phyloP scores from a whole-genome alignment of 257 asterid species.

The Voacanga thouarsii region DNA sequence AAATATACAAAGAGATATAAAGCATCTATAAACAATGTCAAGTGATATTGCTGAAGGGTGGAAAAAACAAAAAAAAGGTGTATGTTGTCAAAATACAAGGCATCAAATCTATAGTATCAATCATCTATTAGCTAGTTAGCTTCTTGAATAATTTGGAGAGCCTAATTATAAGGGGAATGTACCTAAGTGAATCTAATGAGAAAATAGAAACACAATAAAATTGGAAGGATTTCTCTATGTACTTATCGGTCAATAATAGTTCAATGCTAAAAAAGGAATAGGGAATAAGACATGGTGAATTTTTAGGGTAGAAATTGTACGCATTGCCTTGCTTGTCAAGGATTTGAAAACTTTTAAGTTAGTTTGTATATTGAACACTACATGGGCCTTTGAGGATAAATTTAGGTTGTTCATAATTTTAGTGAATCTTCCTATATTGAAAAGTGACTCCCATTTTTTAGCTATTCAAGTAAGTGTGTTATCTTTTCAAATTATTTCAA shows the following conservation, averaged over 20 bases:
- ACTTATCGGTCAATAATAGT: not conserved
- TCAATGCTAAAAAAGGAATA: not conserved
- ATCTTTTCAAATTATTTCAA: too few relatives aligned
- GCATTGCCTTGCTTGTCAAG: not conserved
- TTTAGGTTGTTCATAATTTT: too few relatives aligned
- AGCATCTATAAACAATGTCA: not conserved
- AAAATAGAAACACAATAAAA: not conserved
- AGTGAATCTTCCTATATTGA: too few relatives aligned
- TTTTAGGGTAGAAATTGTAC: too few relatives aligned
- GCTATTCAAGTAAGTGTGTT: too few relatives aligned
- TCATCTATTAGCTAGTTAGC: not conserved
- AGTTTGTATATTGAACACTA: not conserved
- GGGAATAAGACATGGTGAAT: not conserved
- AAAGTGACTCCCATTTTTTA: too few relatives aligned
- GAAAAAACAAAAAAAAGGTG: not conserved
- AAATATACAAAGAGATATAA: not conserved
- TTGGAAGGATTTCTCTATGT: not conserved
- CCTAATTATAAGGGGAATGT: not conserved
- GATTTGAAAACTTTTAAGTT: not conserved
- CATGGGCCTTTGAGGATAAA: not conserved
- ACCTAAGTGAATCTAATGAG: not conserved
- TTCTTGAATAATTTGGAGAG: not conserved
- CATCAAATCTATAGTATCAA: not conserved
- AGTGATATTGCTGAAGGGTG: not conserved
- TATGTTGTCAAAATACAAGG: not conserved